Base-by-base conservation (phyloP, 805 yeast species). In the Wickerhamiella cacticola region DNA sequence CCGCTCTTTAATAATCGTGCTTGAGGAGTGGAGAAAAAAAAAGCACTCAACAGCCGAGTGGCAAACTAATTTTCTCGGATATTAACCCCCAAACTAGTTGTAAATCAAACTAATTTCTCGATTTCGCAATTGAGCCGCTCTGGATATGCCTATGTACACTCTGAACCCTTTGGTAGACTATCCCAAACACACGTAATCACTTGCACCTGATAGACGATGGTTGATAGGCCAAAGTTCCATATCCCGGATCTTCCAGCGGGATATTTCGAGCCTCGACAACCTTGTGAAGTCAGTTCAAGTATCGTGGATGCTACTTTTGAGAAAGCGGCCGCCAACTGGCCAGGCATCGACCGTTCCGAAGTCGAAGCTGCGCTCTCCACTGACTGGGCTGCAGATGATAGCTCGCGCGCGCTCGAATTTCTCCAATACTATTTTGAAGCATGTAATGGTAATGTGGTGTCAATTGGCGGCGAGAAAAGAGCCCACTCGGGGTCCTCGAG, bases 351-450 rank as follows among this genome's bases (percentile, higher is more conserved):
- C 23, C 41, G 40, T n/a, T 16, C 25, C 4, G 51, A 48, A 31
- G 41, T 45, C 40, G 41, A 34, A 42, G 29, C 31, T 10, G 48
- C 64, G 3, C 52, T 62, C 28, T 48, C 48, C 38, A 56, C 59
- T 48, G 57, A 58, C 44, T 64, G 60, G 45, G 56, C 62, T 13
- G 51, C 56, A 34, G 63, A 60, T n/a, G 62, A 59, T 45, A 46
- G 55, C 1, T 31, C 45, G n/a, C 49, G 53, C 47, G 66, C 67
- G 9, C 51, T 54, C 7, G 57, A 56, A 48, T 58, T 63, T 18
- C 55, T 62, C 29, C 53, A 50, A 39, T 56, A 53, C 49, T 60
- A 56, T 50, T 44, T 52, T 7, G 58, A 55, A 21, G 66, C 67
- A 18, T 50, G 49, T 7, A 56, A 50, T 26, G 66, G 66, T 23